Evolutionary conservation across 2,329 filamentous ascomycete genomes (phyloP), one percentile per base, ranked within the genome.

Genomic region (Alternaria viburni): DNA sequence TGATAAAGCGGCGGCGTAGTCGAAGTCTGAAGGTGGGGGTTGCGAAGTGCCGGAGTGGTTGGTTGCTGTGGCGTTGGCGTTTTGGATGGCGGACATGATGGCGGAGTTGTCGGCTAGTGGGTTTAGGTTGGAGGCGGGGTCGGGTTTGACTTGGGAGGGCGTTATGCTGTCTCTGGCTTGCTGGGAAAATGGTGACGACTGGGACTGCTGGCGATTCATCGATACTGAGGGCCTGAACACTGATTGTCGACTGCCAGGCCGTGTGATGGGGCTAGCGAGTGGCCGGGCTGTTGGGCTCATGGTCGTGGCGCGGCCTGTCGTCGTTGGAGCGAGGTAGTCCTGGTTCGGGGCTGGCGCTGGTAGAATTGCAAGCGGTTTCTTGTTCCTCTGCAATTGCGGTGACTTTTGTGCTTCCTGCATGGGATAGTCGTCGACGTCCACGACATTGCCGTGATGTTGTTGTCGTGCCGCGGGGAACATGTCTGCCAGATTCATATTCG

Each of bases 401-500:
- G 74, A 76, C 47, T 76, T 75, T 55, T 67, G 71, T 57, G 78
- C 58, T 13, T 74, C 71, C 44, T 73, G 82, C 64, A 72, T 80
- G 52, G 75, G 80, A 63, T 83, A 85, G 72, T 90, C 87, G n/a
- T 83, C 85, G 46, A 89, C 83, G 73, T 90, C 88, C 25, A 90
- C 87, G 11, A 90, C 85, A 69, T 87, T 88, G 19, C 87, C 86
- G 68, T 87, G 86, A 13, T 81, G 80, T 63, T 83, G 81, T 55
- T 81, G 80, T 50, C 86, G 84, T 62, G 92, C 88, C 68, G 89
- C 90, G 5, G 90, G 89, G 75, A 98, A 92, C 75, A 97, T 90
- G 70, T 96, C 94, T 59, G 91, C 89, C 45, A 98, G 87, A 74
- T 92, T 95, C 74, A 92, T 89, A 2, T 88, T 86, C 17, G 88